Base-by-base conservation (phyloP, 108 stramenopile species). In the Cafeteria roenbergensis region DNA sequence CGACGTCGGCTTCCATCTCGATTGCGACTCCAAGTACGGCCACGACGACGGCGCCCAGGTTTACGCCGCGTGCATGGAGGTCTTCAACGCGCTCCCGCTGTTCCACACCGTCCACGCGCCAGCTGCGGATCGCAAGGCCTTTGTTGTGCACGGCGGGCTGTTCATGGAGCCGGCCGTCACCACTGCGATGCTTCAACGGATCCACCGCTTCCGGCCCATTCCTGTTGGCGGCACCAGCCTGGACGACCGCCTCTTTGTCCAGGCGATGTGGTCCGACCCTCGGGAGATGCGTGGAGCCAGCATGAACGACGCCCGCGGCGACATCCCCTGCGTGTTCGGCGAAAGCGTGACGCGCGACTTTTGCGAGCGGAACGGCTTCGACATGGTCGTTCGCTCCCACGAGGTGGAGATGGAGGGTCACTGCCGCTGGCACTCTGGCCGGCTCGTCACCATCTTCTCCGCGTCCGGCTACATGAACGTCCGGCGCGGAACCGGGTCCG, bases 341-440 rank as follows among this genome's bases (percentile, higher is more conserved):
- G 4, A 73, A 76, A 38, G 77, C 55, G 55, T 80, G 20, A 77
- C 79, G 4, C 64, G 70, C 57, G 66, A 76, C 71, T 80, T 78
- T 57, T 64, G 77, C 0, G 28, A 69, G 26, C 71, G 68, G 8
- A 80, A 80, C 56, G 73, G 68, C 38, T 34, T 74, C 31, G 66
- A 70, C n/a, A 52, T 80, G n/a, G 71, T 80, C 34, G 70, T 80
- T 20, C 77, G 79, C 33, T 78, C 77, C 51, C 79, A 80, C 51
- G 77, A 80, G 71, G 77, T 74, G 52, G 73, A 77, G 9, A 25
- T 51, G 35, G 70, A 71, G 34, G 79, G 79, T 9, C 78, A 75
- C 42, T 74, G 75, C 53, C 65, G 75, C 0, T 67, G 71, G 29
- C 76, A 80, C 37, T 42, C 42, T 50, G 73, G 73, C 21, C 61